Evolutionary conservation across 2,329 filamentous ascomycete species (phyloP).

Genomic region (Alternaria gansuensis): DNA sequence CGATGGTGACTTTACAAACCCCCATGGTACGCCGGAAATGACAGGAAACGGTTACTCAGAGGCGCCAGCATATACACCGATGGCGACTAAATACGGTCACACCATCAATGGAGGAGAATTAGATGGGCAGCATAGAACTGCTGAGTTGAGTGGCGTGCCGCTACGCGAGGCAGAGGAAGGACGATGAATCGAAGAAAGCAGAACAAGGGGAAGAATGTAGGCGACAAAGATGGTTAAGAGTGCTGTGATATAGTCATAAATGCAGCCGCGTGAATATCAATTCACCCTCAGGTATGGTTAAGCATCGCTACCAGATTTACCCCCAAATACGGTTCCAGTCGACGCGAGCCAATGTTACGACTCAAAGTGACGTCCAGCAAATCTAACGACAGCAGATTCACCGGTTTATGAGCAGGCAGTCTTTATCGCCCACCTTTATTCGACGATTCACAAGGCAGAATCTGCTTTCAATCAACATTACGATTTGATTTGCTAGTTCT

Average conservation of each 20-base stretch:
- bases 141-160: background rate
- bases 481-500: background rate
- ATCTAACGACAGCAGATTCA: background rate
- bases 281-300: background rate
- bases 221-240: background rate
- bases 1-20: background rate
- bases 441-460: conserved; percentile 1
- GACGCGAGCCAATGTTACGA: background rate
- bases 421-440: background rate
- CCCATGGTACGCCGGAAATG: conserved; percentile 5
- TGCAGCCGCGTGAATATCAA: background rate
- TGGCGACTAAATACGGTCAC: conserved; percentile 4
- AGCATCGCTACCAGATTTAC: background rate
- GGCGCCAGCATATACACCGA: background rate
- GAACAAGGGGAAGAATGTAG: background rate
- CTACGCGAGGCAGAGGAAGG: background rate
- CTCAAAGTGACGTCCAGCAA: background rate
- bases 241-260: background rate
- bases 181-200: background rate
- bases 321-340: background rate
- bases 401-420: background rate
- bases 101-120: conserved; percentile 7
- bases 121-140: conserved; percentile 1
- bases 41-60: background rate
- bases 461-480: background rate